A percentile compares a stretch with the other conserved stretches of the same genome.
Evolutionary conservation across 1,139 yeast genomes (phyloP).

Genomic region (Magnusiomyces paraingens): DNA sequence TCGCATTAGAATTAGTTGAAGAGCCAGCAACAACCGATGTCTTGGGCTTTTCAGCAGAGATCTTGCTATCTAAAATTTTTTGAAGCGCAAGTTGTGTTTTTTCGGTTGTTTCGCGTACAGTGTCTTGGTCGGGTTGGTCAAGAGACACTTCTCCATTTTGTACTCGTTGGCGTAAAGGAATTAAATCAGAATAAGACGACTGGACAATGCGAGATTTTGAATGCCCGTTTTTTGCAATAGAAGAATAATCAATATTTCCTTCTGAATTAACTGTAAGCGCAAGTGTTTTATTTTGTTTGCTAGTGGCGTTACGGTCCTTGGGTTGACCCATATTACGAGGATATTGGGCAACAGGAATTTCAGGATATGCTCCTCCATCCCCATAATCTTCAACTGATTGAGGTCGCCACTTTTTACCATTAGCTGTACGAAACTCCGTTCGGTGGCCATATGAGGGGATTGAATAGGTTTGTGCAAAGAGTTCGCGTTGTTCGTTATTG

Average conservation of each 20-base stretch:
- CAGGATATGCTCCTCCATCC: conserved; percentile 37
- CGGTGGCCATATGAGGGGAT: conserved; percentile 33
- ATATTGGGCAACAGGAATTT: conserved; percentile 32
- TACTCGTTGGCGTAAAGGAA: conserved; percentile 44
- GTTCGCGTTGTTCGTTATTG: conserved; percentile 12
- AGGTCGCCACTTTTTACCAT: conserved; percentile 27
- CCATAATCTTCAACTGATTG: conserved; percentile 28
- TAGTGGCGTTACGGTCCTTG: conserved; percentile 7
- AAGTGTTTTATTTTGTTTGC: conserved; percentile 23
- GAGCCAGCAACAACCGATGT: conserved; percentile 23
- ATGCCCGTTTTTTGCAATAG: conserved; percentile 35
- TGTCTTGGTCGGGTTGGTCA: conserved; percentile 39
- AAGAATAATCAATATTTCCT: conserved; percentile 33
- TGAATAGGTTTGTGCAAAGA: conserved; percentile 13
- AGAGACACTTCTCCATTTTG: conserved; percentile 33
- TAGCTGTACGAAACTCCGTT: not conserved
- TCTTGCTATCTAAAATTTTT: conserved; percentile 38
- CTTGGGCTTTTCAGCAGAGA: conserved; percentile 30
- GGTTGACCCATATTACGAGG: conserved; percentile 32
- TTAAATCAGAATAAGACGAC: conserved; percentile 38
- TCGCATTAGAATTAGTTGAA: conserved; percentile 24
- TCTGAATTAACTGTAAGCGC: conserved; percentile 31
- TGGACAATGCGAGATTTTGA: conserved; percentile 32
- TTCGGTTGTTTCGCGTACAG: conserved; percentile 37
- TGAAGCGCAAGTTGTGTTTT: conserved; percentile 46